Evolutionary conservation across 148 eudicot genomes (phyloP).

Genomic region (Polygonum maritimum): DNA sequence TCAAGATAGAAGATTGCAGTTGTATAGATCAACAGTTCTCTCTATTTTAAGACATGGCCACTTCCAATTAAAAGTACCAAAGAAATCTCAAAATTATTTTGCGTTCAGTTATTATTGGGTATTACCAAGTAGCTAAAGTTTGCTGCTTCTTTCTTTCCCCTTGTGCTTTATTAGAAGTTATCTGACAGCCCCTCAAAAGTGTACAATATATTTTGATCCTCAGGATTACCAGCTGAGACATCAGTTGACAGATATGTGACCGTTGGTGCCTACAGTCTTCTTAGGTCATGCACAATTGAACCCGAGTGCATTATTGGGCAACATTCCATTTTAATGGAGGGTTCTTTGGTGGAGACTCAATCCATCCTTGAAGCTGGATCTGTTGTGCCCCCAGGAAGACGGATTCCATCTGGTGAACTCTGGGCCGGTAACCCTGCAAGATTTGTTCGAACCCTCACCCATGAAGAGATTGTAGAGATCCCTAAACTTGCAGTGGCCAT

Average conservation of each 20-base stretch:
- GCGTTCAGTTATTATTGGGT: background rate
- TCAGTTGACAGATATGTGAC: slow-evolving; percentile 79
- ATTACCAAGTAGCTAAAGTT: background rate
- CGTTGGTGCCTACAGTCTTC: slow-evolving; percentile 72
- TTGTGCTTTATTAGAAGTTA: background rate
- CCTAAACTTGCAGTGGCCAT: slow-evolving; percentile 88
- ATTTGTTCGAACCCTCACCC: slow-evolving; percentile 81
- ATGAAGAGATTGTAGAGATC: slow-evolving; percentile 82
- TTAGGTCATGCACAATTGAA: slow-evolving; percentile 89
- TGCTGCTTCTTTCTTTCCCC: background rate
- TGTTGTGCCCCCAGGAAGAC: slow-evolving; percentile 88
- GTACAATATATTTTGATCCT: background rate
- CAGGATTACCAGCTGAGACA: slow-evolving; percentile 97
- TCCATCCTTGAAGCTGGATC: slow-evolving; percentile 97
- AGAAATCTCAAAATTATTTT: too few species aligned
- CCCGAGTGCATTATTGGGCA: slow-evolving; percentile 97
- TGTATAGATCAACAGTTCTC: background rate
- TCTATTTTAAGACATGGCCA: background rate
- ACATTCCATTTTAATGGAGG: slow-evolving; percentile 93
- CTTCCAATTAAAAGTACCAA: too few species aligned
- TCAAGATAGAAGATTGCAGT: background rate
- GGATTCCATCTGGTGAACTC: slow-evolving; percentile 92
- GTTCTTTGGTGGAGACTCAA: slow-evolving; percentile 87
- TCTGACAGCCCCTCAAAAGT: background rate
- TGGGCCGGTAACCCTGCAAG: slow-evolving; percentile 99